Evolutionary conservation across 495 filamentous ascomycete genomes (phyloP).

Genomic region (Choiromyces venosus): DNA sequence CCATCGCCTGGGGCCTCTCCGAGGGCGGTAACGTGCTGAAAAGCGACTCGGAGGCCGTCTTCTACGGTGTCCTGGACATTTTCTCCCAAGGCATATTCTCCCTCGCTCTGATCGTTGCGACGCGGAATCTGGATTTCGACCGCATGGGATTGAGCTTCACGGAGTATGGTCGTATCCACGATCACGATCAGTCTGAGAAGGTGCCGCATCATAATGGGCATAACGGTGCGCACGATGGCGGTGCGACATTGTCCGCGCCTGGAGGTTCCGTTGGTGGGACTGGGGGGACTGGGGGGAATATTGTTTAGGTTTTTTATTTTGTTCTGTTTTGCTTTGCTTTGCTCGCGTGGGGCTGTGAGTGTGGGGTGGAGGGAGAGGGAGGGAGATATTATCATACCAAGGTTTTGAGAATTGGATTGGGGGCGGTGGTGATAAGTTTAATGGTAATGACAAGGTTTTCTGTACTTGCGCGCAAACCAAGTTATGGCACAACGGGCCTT

Average conservation of each 20-base stretch:
- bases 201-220: not conserved
- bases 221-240: not conserved
- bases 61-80: slow-evolving; percentile 65
- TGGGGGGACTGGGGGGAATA: not conserved
- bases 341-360: not conserved
- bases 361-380: not conserved
- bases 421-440: not conserved
- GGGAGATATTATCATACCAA: not conserved
- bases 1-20: slow-evolving; percentile 60
- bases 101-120: slow-evolving; percentile 44
- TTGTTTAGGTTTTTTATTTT: not conserved
- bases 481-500: too few species aligned
- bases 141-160: slow-evolving; percentile 23
- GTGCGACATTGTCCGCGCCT: not conserved
- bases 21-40: slow-evolving; percentile 65
- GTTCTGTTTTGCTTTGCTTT: not conserved
- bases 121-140: slow-evolving; percentile 33
- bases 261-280: not conserved
- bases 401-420: not conserved
- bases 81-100: slow-evolving; percentile 56
- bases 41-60: slow-evolving; percentile 59
- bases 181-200: slow-evolving; percentile 27
- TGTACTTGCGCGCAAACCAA: too few species aligned
- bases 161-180: slow-evolving; percentile 32
- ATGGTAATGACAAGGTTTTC: not conserved